Base-by-base conservation (phyloP, 441 rosid genomes). In the Adansonia grandidieri region DNA sequence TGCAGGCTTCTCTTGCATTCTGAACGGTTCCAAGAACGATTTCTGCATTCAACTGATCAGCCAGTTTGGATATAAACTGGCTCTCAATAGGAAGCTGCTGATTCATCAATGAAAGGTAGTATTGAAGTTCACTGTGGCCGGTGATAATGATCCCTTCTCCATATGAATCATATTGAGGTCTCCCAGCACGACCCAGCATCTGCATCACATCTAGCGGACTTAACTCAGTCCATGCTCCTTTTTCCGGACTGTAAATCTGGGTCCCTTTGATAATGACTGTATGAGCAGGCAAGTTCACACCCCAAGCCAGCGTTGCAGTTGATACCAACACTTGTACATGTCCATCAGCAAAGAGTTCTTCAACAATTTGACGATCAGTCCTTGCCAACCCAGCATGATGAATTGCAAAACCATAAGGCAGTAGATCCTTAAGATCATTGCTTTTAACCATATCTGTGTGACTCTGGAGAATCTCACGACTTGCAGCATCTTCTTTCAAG, bases 291-390 rank as follows among this genome's bases (percentile, higher is more conserved):
- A 96, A 86, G 82, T 96, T 96, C 69, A 94, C 99, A 79, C 99
- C 98, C 98, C 98, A 96, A 48, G 98, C 98, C 77, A 96, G 99
- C 78, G 99, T 96, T 71, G 99, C 98, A 51, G 98, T 93, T 47
- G 98, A 96, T 81, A 94, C 94, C 87, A 96, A 82, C 77, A 94
- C 95, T 84, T 92, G 96, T 15, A 96, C 91, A 82, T 91, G 92
- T 47, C 94, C 89, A 75, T 77, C 89, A 9, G 82, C 87, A 75
- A 96, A 96, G 60, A 93, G 97, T 20, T 84, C 87, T 87, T 94
- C 99, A 66, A 94, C 99, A 79, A 96, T 86, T 83, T 90, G 83
- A 72, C 97, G 89, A 80, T 95, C 99, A 81, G 81, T 85, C 88
- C 95, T 93, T 58, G 96, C 80, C 91, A 95, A 85, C 61, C 99